Evolutionary conservation across 345 rosid species (phyloP).

Genomic region (Psidium friedrichsthalianum): DNA sequence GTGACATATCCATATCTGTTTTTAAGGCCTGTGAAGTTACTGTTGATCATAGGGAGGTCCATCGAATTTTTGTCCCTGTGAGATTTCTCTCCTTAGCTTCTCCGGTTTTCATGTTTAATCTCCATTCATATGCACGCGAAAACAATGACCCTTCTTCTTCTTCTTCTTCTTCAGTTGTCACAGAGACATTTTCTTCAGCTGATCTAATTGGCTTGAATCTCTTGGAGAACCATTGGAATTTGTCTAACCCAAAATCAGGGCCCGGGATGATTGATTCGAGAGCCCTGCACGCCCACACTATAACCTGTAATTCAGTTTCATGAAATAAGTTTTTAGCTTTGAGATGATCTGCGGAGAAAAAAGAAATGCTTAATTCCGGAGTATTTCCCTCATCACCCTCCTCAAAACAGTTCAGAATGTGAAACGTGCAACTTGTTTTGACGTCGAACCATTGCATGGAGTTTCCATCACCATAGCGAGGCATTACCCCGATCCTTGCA

Average conservation of each 20-base stretch:
- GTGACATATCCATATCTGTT: constrained; percentile 36
- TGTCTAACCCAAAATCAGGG: constrained; percentile 14
- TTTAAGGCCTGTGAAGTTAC: constrained; percentile 18
- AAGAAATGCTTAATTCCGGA: not conserved
- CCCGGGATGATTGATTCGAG: constrained; percentile 22
- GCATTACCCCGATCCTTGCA: constrained; percentile 41
- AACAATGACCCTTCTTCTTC: constrained; percentile 8
- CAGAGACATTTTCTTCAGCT: not conserved
- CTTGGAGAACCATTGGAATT: constrained; percentile 20
- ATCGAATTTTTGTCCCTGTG: constrained; percentile 11
- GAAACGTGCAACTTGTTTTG: constrained; percentile 20
- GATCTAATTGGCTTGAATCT: not conserved
- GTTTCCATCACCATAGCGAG: constrained; percentile 34
- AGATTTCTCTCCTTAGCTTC: constrained; percentile 25
- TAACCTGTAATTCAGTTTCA: constrained; percentile 12
- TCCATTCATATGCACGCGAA: constrained; percentile 26
- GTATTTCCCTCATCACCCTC: constrained; percentile 21
- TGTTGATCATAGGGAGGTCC: constrained; percentile 44
- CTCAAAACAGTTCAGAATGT: constrained; percentile 40
- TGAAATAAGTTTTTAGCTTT: not conserved
- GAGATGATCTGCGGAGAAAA: not conserved
- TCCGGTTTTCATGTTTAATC: constrained; percentile 28
- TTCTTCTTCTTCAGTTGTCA: not conserved
- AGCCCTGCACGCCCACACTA: constrained; percentile 34
- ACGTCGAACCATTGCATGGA: constrained; percentile 36